Evolutionary conservation across 176 grass and related monocot species (phyloP).

Genomic region (Carex myosuroides): DNA sequence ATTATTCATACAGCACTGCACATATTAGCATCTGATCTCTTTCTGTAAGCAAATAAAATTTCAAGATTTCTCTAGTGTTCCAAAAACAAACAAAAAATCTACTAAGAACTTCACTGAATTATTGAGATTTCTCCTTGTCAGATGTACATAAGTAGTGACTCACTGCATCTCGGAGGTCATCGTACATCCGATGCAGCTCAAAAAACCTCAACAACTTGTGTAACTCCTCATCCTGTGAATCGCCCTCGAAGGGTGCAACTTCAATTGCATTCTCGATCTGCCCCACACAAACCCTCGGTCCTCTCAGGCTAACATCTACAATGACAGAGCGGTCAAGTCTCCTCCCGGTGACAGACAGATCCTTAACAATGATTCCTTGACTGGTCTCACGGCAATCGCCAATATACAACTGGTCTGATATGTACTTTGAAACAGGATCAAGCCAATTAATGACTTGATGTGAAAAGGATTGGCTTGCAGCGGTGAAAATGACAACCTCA

Average conservation of each 20-base stretch:
- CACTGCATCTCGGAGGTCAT: conserved; percentile 5
- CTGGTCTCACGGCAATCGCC: not conserved
- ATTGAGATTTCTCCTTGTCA: not conserved
- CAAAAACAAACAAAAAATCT: not conserved
- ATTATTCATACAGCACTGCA: conserved; percentile 1
- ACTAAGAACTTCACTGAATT: not conserved
- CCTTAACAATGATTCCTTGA: conserved; percentile 8
- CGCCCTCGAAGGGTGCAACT: not conserved
- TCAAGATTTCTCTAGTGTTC: not conserved
- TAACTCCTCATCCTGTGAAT: not conserved
- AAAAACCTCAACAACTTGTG: not conserved
- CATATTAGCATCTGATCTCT: not conserved
- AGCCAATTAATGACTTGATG: conserved; percentile 4
- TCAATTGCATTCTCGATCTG: not conserved
- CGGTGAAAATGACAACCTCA: conserved; percentile 16
- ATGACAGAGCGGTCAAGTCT: conserved; percentile 14
- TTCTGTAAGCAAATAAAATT: not conserved
- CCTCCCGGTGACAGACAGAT: conserved; percentile 6
- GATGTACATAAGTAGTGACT: not conserved
- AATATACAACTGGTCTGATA: conserved; percentile 2
- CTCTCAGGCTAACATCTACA: not conserved
- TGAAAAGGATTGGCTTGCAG: not conserved
- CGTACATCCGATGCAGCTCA: not conserved
- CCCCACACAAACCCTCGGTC: not conserved
- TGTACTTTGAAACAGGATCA: not conserved